Evolutionary conservation across 768 basidiomycete genomes (phyloP), one percentile per base, ranked within the genome.

Genomic region (Tricholoma furcatifolium): DNA sequence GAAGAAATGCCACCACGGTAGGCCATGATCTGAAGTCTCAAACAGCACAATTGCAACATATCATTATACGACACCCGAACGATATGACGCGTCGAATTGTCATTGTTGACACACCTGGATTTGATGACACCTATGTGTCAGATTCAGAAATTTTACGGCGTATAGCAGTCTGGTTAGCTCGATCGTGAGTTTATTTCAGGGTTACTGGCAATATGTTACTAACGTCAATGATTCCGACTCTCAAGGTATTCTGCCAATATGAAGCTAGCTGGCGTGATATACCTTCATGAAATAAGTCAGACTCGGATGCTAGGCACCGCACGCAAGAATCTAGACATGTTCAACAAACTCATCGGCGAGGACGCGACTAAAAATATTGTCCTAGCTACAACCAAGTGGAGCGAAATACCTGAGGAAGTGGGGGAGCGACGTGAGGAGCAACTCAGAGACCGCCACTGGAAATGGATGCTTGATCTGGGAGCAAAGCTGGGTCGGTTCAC

Each of bases 21-120:
- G 55, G 55, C 1, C 58, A 60, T 18, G 41, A 51, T 34, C 45
- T 56, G 21, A 34, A 47, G 23, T 53, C 56, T 5, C 40, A 56
- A 9, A 60, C 55, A 3, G 38, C 50, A 11, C 52, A 51, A 12
- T 20, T 60, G 2, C 52, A 60, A 2, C 52, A 56, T 18, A 44
- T 47, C 36, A 21, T 53, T 21, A 3, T 54, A 3, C 44, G 47
- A n/a, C 47, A 55, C 36, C 39, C 54, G 2, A 12, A 51, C 34
- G n/a, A 43, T 35, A 24, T 27, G 0, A 35, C 44, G 12, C 51
- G 47, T 8, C 59, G 61, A 3, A 30, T 62, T 11, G 49, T 62
- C 36, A 18, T 64, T 3, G 45, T 64, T 12, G 62, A 64, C 30
- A 64, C 62, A 1, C 62, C 62, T n/a, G 62, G 62, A 7, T 64